A percentile compares a stretch with the other conserved stretches of the same genome.
Evolutionary conservation across 805 yeast genomes (phyloP).

Genomic region (Metschnikowia hibisci): DNA sequence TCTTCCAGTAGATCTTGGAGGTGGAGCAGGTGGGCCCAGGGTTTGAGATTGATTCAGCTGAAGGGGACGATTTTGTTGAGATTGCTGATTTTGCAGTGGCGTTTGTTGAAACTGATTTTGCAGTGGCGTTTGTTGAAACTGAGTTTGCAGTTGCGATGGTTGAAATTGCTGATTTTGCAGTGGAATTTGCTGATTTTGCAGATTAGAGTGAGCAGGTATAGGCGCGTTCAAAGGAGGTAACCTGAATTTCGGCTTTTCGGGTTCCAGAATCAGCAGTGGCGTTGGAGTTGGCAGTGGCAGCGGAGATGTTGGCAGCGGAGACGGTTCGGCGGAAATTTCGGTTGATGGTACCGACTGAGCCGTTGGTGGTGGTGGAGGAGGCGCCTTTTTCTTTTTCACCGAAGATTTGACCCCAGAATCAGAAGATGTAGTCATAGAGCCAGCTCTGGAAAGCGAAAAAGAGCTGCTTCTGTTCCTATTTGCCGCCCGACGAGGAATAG

Average conservation of each 20-base stretch:
- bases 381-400: slow-evolving; percentile 14
- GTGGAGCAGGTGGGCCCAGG: not conserved
- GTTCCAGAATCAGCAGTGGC: not conserved
- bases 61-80: too few relatives aligned
- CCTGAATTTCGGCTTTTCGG: slow-evolving; percentile 7
- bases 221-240: slow-evolving; percentile 12
- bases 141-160: too few relatives aligned
- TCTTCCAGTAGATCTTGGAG: not conserved
- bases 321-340: not conserved
- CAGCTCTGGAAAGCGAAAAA: too few relatives aligned
- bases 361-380: slow-evolving; percentile 18
- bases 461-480: too few relatives aligned
- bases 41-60: too few relatives aligned
- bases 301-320: slow-evolving; percentile 8
- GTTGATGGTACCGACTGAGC: not conserved
- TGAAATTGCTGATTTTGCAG: not conserved
- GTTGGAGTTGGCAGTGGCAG: slow-evolving; percentile 8
- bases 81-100: too few relatives aligned
- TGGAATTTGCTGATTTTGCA: not conserved
- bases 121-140: too few relatives aligned
- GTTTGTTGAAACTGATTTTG: too few relatives aligned
- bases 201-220: slow-evolving; percentile 1
- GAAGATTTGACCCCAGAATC: not conserved
- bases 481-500: slow-evolving; percentile 53
- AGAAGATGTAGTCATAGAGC: not conserved